phyloP scores from a whole-genome alignment of 352 stramenopile species.

The Pythium folliculosum region DNA sequence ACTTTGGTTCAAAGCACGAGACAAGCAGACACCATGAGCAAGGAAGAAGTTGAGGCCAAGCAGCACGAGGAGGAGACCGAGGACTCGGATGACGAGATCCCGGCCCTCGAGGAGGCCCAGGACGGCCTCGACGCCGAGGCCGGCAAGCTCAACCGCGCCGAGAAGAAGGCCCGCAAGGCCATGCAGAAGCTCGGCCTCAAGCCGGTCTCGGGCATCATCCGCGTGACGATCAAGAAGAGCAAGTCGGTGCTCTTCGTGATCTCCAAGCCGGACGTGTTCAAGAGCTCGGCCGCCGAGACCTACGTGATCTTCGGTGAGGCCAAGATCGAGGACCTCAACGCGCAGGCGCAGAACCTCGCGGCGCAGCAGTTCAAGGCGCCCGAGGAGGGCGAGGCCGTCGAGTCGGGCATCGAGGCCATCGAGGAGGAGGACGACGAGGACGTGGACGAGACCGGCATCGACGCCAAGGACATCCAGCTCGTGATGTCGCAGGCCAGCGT shows the following conservation, averaged over 20 bases:
- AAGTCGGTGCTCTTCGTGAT: slow-evolving; percentile 98
- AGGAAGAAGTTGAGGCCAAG: slow-evolving; percentile 48
- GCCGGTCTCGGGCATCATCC: slow-evolving; percentile 94
- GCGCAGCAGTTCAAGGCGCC: slow-evolving; percentile 93
- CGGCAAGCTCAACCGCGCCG: slow-evolving; percentile 94
- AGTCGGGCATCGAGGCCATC: slow-evolving; percentile 40
- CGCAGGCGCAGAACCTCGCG: slow-evolving; percentile 82
- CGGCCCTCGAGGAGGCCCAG: slow-evolving; percentile 71
- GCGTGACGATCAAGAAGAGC: slow-evolving; percentile 98
- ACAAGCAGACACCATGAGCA: slow-evolving; percentile 35
- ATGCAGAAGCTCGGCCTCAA: slow-evolving; percentile 99
- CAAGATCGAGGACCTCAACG: slow-evolving; percentile 97
- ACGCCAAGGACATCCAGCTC: slow-evolving; percentile 99
- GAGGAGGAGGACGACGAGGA: slow-evolving; percentile 88
- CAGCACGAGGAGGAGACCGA: slow-evolving; percentile 53
- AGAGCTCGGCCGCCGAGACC: slow-evolving; percentile 93
- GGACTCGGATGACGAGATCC: slow-evolving; percentile 85
- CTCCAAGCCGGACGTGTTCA: slow-evolving; percentile 98
- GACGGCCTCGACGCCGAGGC: slow-evolving; percentile 67
- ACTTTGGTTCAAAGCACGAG: slow-evolving; percentile 19
- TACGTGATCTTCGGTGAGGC: slow-evolving; percentile 99
- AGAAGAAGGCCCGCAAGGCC: slow-evolving; percentile 99
- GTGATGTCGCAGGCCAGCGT: slow-evolving; percentile 95
- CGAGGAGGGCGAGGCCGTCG: slow-evolving; percentile 36
- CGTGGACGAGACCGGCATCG: slow-evolving; percentile 95